These are phyloP conservation scores for Amanita pseudoporphyria DNA, from an alignment of 768 basidiomycete genomes.

Conservation along the genomic window DNA sequence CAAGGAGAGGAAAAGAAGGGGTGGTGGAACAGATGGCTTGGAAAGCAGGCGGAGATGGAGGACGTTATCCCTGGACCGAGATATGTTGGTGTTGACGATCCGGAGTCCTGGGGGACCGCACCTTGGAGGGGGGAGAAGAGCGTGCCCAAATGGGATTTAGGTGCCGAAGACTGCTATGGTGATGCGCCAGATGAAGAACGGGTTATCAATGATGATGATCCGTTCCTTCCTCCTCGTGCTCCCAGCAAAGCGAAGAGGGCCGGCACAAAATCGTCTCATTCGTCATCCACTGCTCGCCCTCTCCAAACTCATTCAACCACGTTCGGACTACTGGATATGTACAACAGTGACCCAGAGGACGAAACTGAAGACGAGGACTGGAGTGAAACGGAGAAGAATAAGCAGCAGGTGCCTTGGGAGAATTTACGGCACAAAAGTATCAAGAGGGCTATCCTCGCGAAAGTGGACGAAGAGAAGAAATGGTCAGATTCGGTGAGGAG, in stretches of 20 bases:
- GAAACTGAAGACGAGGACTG: not conserved
- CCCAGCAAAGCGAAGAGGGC: too few relatives aligned
- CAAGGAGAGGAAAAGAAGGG: not conserved
- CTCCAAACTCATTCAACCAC: slow-evolving; percentile 10
- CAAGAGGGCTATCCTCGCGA: slow-evolving; percentile 38
- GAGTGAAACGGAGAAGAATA: not conserved
- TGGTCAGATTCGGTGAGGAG: slow-evolving; percentile 24
- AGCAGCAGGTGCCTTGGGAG: slow-evolving; percentile 27
- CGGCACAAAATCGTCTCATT: too few relatives aligned
- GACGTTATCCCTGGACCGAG: slow-evolving; percentile 16
- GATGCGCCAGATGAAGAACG: not conserved
- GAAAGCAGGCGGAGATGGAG: slow-evolving; percentile 12
- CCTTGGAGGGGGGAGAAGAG: not conserved
- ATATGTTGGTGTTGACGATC: slow-evolving; percentile 10
- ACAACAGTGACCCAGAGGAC: slow-evolving; percentile 8
- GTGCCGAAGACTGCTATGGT: not conserved
- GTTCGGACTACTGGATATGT: slow-evolving; percentile 17
- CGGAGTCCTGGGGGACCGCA: slow-evolving; percentile 8
- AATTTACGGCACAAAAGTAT: slow-evolving; percentile 41
- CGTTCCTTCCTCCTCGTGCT: not conserved
- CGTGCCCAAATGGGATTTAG: not conserved
- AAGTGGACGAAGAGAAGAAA: slow-evolving; percentile 25
- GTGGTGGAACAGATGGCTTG: not conserved
- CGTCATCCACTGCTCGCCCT: not conserved
- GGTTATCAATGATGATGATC: slow-evolving; percentile 9